phyloP scores from a whole-genome alignment of 2,329 filamentous ascomycete genomes.

The Aspergillus niger region DNA sequence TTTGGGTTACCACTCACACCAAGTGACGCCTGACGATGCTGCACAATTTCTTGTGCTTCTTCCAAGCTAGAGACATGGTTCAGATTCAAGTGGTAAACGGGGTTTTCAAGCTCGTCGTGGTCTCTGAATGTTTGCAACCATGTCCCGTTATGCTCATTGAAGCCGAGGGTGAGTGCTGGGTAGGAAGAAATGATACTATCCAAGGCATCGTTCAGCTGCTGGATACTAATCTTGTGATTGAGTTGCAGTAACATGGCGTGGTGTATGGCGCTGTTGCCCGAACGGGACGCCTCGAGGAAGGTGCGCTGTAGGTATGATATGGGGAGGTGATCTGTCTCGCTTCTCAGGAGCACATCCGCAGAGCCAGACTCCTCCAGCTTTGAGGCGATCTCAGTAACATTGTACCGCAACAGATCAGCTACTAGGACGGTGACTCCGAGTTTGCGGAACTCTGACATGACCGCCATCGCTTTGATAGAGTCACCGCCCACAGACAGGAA shows the following conservation, averaged over 20 bases:
- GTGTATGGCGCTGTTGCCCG: not conserved
- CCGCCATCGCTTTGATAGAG: constrained; percentile 14
- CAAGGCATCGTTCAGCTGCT: not conserved
- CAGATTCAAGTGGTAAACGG: not conserved
- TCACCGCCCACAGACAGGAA: constrained; percentile 7
- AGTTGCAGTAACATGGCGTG: not conserved
- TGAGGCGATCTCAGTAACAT: not conserved
- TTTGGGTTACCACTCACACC: not conserved
- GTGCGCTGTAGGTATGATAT: not conserved
- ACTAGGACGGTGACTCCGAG: not conserved
- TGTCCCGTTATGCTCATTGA: not conserved
- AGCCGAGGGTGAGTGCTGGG: not conserved
- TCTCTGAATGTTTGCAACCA: not conserved
- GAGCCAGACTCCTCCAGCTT: not conserved
- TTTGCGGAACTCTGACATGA: not conserved
- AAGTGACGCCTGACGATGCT: not conserved
- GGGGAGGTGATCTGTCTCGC: not conserved
- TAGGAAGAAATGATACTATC: not conserved
- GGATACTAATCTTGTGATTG: not conserved
- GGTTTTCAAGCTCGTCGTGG: not conserved
- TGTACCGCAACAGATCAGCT: not conserved
- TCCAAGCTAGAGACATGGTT: not conserved
- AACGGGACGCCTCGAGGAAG: not conserved
- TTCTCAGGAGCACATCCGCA: not conserved
- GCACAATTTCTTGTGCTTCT: not conserved